Conservation (phyloP, 2,329 filamentous ascomycete species). For the Beauveria sp. region DNA sequence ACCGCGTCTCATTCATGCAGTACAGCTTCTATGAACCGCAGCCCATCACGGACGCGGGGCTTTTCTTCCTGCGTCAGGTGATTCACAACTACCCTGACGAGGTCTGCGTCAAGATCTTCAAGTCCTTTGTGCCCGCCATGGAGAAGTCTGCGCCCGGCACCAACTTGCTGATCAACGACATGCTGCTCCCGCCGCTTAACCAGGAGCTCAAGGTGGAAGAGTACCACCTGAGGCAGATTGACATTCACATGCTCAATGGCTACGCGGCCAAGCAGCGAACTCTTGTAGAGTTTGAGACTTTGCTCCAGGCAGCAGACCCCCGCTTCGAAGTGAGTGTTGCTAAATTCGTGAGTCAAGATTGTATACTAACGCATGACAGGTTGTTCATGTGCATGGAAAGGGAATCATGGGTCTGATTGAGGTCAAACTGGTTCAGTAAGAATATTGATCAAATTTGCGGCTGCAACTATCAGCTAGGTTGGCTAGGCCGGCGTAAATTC, state of each 20-base stretch:
- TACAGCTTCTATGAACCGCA: conserved; percentile 22
- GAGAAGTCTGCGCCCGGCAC: conserved; percentile 15
- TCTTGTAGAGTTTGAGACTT: conserved; percentile 14
- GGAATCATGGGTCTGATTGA: conserved; percentile 5
- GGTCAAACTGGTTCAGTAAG: background rate
- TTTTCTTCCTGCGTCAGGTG: conserved; percentile 20
- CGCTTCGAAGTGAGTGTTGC: background rate
- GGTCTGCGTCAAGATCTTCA: conserved; percentile 19
- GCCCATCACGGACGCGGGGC: conserved; percentile 13
- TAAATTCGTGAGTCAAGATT: background rate
- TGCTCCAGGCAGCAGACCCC: background rate
- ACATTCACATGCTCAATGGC: conserved; percentile 19
- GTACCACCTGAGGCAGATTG: conserved; percentile 16
- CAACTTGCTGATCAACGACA: conserved; percentile 19
- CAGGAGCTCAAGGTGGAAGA: conserved; percentile 10
- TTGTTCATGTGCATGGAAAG: background rate
- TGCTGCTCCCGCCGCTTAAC: conserved; percentile 14
- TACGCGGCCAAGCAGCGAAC: conserved; percentile 20
- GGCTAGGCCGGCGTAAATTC: background rate
- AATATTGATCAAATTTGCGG: background rate
- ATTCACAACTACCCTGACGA: conserved; percentile 19
- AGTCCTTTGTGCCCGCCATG: conserved; percentile 18
- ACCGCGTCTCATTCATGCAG: conserved; percentile 15
- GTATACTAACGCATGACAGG: background rate
- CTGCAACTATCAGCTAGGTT: background rate